Evolutionary conservation across 2,329 filamentous ascomycete genomes (phyloP), one percentile per base, ranked within the genome.

Genomic region (Nemania diffusa): DNA sequence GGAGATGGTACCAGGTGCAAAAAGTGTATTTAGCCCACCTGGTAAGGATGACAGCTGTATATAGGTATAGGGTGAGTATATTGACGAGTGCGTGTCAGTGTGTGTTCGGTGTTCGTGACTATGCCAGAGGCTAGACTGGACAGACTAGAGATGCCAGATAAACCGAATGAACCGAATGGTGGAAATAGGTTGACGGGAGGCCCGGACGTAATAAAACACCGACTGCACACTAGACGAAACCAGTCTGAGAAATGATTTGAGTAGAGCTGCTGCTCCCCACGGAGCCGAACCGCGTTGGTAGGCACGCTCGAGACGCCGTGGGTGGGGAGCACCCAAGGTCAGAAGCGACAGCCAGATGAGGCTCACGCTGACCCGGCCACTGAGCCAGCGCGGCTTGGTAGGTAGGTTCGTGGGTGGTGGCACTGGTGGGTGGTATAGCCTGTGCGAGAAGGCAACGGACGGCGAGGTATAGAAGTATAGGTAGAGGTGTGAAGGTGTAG

Each of bases 341-440:
- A 24, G 46, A 32, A 40, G 53, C n/a, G 37, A 29, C 34, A 37
- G 50, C 40, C 42, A 63, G 67, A 56, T 64, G 65, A 65, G 64
- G 50, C 66, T 70, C 61, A 61, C 69, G 70, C 68, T 66, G 69
- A 67, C 72, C 70, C 71, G 70, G 72, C 70, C 68, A 72, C 70
- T 69, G 72, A 68, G 68, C 66, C 69, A 72, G 68, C 67, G 37
- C 67, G 66, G 70, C 46, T 48, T 48, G 29, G n/a, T n/a, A n/a
- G 20, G 46, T 34, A 50, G 44, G 48, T 5, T 40, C 42, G 51
- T 34, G 24, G 37, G 40, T 17, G 32, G 51, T 15, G 24, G 24
- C 48, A 27, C 24, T 29, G 26, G 22, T 27, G 48, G 44, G 44
- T 20, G 20, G n/a, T 51, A 44, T 42, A 44, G 34, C 48, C 42